A percentile compares a stretch with the other conserved stretches of the same genome.
These are phyloP conservation scores for Cordyceps fumosorosea DNA, from an alignment of 2,329 filamentous ascomycete genomes.

Conservation along the genomic window DNA sequence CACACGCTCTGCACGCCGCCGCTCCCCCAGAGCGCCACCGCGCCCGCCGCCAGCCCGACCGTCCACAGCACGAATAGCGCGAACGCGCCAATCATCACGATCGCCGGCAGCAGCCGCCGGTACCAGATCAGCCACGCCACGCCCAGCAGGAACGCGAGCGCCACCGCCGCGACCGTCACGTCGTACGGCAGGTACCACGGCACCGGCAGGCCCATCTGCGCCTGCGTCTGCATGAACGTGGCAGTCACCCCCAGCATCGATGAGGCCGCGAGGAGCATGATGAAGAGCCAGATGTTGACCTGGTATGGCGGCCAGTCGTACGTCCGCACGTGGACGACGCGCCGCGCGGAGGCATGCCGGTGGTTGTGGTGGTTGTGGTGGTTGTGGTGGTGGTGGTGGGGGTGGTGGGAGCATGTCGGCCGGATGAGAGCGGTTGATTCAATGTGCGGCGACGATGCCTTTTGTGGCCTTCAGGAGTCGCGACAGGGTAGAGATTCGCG, in stretches of 20 bases:
- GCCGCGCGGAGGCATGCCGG: slow-evolving; percentile 11
- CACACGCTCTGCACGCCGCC: slow-evolving; percentile 56
- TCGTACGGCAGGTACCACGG: slow-evolving; percentile 67
- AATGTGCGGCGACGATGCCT: no score
- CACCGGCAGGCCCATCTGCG: slow-evolving; percentile 44
- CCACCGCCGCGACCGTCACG: slow-evolving; percentile 52
- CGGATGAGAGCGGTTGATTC: no score
- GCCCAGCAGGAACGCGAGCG: slow-evolving; percentile 58
- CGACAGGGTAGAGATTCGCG: not conserved
- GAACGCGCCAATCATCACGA: slow-evolving; percentile 58
- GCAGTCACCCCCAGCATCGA: slow-evolving; percentile 56
- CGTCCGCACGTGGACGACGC: slow-evolving; percentile 42
- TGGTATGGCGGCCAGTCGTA: slow-evolving; percentile 65
- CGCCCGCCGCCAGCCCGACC: slow-evolving; percentile 55
- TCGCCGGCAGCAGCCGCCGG: slow-evolving; percentile 53
- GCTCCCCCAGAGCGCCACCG: slow-evolving; percentile 56
- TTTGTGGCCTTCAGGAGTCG: no score
- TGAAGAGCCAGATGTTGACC: slow-evolving; percentile 60
- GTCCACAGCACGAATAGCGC: slow-evolving; percentile 63
- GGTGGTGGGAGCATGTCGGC: slow-evolving; percentile 26
- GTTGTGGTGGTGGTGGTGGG: no score
- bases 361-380: slow-evolving; percentile 19
- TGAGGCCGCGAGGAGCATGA: slow-evolving; percentile 55
- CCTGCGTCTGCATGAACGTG: slow-evolving; percentile 53
- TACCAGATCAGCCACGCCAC: slow-evolving; percentile 58